Conservation (phyloP, 352 stramenopile species). For the Globisporangium irregulare region DNA sequence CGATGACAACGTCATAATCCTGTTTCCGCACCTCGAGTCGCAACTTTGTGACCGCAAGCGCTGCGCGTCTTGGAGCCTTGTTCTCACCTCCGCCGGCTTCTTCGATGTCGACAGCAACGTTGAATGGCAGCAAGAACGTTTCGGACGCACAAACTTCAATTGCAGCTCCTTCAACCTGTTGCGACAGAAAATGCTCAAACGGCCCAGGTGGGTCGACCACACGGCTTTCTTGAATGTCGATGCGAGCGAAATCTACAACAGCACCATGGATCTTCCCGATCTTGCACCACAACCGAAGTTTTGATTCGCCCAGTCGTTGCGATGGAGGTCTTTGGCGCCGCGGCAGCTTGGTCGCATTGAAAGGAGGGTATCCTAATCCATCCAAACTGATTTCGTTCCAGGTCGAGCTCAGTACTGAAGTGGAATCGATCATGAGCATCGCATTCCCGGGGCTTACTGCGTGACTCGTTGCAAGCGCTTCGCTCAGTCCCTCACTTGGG, state of each 20-base stretch:
- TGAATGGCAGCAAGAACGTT: constrained; percentile 53
- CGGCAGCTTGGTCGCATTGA: constrained; percentile 65
- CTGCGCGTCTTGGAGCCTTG: constrained; percentile 22
- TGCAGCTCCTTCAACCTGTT: constrained; percentile 10
- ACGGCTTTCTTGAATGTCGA: not conserved
- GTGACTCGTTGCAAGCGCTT: constrained; percentile 20
- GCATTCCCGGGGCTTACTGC: constrained; percentile 22
- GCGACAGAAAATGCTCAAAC: constrained; percentile 36
- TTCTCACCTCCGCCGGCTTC: constrained; percentile 12
- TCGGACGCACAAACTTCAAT: constrained; percentile 22
- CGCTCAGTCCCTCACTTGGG: constrained; percentile 34
- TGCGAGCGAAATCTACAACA: constrained; percentile 26
- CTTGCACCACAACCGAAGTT: constrained; percentile 39
- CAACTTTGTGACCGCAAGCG: constrained; percentile 28
- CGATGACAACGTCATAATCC: constrained; percentile 23
- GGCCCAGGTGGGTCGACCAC: constrained; percentile 15
- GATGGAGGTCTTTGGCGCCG: constrained; percentile 42
- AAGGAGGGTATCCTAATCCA: constrained; percentile 71
- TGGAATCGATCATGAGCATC: constrained; percentile 49
- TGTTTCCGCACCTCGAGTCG: constrained; percentile 30
- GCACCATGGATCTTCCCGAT: constrained; percentile 47
- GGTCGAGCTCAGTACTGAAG: constrained; percentile 35
- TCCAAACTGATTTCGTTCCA: constrained; percentile 63
- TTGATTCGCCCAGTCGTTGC: constrained; percentile 41
- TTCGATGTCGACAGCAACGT: constrained; percentile 37